Conservation (phyloP, 192 early-diverging fungal species). For the Podila epigama region DNA sequence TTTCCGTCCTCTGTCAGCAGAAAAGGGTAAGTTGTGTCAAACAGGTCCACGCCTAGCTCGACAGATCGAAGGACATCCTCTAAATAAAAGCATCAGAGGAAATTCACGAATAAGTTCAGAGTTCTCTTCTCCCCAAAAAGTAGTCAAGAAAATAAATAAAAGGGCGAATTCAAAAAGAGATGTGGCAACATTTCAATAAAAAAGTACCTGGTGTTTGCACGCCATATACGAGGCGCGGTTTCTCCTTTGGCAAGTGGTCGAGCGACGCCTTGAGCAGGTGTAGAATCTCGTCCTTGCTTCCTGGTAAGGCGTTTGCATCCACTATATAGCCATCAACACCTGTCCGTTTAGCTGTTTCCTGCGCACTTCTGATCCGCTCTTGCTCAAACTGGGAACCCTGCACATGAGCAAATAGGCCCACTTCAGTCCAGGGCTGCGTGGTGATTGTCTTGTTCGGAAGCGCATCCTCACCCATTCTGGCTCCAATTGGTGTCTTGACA, state of each 20-base stretch:
- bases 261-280: conserved; percentile 56
- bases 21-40: conserved; percentile 74
- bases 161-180: background rate
- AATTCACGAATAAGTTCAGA: too few species aligned
- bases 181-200: background rate
- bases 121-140: too few species aligned
- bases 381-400: conserved; percentile 53
- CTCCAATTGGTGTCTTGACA: background rate
- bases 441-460: background rate
- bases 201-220: conserved; percentile 59
- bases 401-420: conserved; percentile 59
- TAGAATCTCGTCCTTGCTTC: conserved; percentile 35
- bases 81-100: too few species aligned
- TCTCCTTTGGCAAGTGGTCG: conserved; percentile 54
- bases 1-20: conserved; percentile 71
- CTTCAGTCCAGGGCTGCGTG: conserved; percentile 15
- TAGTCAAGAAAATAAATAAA: too few species aligned
- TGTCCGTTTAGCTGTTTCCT: conserved; percentile 51
- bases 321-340: conserved; percentile 63
- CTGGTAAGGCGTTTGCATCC: conserved; percentile 48
- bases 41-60: conserved; percentile 69
- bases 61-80: conserved; percentile 61
- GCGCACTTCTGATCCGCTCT: conserved; percentile 56
- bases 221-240: conserved; percentile 64
- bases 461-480: background rate